phyloP scores from a whole-genome alignment of 805 yeast species.

The Schwanniomyces sp. region DNA sequence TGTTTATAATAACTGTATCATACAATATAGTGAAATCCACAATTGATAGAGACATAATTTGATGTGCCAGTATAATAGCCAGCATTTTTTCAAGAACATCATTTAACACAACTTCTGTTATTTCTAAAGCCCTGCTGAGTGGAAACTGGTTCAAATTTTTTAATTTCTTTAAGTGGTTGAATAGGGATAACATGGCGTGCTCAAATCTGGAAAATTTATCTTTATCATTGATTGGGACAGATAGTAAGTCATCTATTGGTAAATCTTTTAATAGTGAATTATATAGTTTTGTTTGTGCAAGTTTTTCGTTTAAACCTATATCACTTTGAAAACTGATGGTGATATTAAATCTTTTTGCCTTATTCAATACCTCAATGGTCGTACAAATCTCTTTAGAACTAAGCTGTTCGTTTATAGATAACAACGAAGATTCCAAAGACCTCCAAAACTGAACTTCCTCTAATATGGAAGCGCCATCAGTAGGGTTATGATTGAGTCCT shows the following conservation, averaged over 20 bases:
- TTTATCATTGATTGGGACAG: conserved; percentile 14
- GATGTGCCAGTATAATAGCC: conserved; percentile 31
- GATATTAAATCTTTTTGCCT: conserved; percentile 78
- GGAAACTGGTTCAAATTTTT: conserved; percentile 57
- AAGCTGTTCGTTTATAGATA: conserved; percentile 57
- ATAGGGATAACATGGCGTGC: conserved; percentile 46
- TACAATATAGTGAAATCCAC: conserved; percentile 33
- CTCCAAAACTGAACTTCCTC: conserved; percentile 82
- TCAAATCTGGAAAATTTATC: conserved; percentile 43
- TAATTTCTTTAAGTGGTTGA: conserved; percentile 64
- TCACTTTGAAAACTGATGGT: conserved; percentile 73
- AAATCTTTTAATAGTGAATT: conserved; percentile 67
- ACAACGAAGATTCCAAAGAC: conserved; percentile 62
- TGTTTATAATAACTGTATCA: conserved; percentile 19
- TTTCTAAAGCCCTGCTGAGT: conserved; percentile 55
- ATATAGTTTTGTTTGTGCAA: conserved; percentile 51
- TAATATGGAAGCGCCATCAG: conserved; percentile 49
- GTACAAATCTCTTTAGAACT: conserved; percentile 50
- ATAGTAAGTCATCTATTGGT: conserved; percentile 58
- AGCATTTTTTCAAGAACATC: conserved; percentile 52
- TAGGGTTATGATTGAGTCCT: conserved; percentile 49
- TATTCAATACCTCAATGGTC: conserved; percentile 60
- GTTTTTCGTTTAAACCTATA: conserved; percentile 60
- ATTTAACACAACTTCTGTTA: conserved; percentile 63
- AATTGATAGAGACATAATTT: conserved; percentile 46